phyloP scores from a whole-genome alignment of 1,284 basidiomycete genomes.

The Boletellus sp. region DNA sequence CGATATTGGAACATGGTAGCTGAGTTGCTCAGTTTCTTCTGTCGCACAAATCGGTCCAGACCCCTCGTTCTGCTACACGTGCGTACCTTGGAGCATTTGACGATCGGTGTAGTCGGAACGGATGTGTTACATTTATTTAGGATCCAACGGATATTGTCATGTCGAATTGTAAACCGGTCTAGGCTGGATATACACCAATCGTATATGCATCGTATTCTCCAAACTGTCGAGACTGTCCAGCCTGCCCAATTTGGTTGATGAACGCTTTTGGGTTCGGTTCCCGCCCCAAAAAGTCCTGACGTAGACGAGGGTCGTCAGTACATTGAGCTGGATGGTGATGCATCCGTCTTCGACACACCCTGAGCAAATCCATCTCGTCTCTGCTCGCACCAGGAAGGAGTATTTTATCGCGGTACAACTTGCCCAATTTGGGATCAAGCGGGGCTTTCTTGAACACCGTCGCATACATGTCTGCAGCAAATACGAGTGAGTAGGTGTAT shows the following conservation, averaged over 20 bases:
- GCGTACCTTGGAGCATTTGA: too few species aligned
- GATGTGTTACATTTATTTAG: too few species aligned
- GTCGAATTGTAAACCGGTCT: too few species aligned
- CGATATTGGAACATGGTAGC: too few species aligned
- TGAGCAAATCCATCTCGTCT: slow-evolving; percentile 54
- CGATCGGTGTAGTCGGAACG: too few species aligned
- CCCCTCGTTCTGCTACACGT: too few species aligned
- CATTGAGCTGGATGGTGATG: background rate
- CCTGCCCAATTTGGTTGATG: slow-evolving; percentile 47
- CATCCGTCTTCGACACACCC: slow-evolving; percentile 34
- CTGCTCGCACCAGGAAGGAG: slow-evolving; percentile 51
- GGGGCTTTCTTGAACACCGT: slow-evolving; percentile 64
- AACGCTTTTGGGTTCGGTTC: slow-evolving; percentile 78
- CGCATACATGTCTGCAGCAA: slow-evolving; percentile 30
- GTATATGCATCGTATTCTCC: too few species aligned
- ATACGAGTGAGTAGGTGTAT: slow-evolving; percentile 25
- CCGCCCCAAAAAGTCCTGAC: slow-evolving; percentile 68
- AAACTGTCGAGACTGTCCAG: background rate
- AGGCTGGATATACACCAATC: too few species aligned
- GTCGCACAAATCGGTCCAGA: too few species aligned
- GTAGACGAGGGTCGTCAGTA: background rate
- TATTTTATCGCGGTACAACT: slow-evolving; percentile 50
- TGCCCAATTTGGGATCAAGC: slow-evolving; percentile 56
- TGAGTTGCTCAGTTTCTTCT: too few species aligned
- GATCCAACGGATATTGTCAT: too few species aligned